Base-by-base conservation (phyloP, 352 stramenopile species). In the Elongisporangium anandrum region DNA sequence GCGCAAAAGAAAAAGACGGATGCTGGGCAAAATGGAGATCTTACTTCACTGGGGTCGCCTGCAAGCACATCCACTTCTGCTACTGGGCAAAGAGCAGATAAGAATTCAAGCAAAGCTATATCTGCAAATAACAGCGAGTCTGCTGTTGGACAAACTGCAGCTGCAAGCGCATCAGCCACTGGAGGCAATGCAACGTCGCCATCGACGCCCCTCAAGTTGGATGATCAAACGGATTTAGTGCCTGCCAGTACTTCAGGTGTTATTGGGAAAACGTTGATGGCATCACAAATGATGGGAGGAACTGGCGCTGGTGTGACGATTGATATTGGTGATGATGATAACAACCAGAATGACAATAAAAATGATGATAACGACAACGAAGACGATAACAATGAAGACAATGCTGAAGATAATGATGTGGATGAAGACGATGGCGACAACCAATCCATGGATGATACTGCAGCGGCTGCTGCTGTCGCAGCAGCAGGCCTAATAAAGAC, bases 401-500 rank as follows among this genome's bases (percentile, higher is more conserved):
- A 41, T 41, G 29, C 6, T 15, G 13, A 41, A 15, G 29, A 9
- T 41, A 8, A 41, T 41, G 29, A 72, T 19, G 57, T 63, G 0
- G 38, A 50, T 13, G 56, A 67, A 0, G 60, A 73, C 21, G 54
- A 61, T 5, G 47, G 41, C 15, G 55, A 66, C 24, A 47, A 56
- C 2, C 45, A 53, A 8, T 29, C 53, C 9, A 22, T 49, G 2
- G 19, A 55, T 4, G 60, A 64, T 29, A 60, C 62, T 3, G 63
- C 34, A 0, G 59, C 60, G 7, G 54, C 73, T 10, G 65, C 58
- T 5, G 51, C 65, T 17, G 51, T 79, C 3, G 69, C 67, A 17
- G 71, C 65, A 2, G 55, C 56, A 1, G 69, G 63, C 3, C 51
- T 77, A 6, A 47, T 72, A 3, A 72, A 77, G 10, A 29, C 61